A percentile compares a stretch with the other conserved stretches of the same genome.
Conservation (phyloP, 2,329 filamentous ascomycete species). For the Aspergillus sp. region DNA sequence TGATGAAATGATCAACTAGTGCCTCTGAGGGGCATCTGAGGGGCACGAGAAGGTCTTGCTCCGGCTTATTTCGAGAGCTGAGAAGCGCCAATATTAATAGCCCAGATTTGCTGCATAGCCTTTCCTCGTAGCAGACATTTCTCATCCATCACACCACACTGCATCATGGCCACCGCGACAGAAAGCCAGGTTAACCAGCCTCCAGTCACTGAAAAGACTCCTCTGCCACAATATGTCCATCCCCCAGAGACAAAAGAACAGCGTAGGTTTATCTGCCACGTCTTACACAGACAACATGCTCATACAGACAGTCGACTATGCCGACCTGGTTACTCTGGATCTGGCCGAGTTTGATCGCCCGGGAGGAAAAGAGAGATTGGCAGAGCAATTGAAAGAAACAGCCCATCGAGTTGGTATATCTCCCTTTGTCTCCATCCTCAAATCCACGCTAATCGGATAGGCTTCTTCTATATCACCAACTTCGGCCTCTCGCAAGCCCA, state of each 20-base stretch:
- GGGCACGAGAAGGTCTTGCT: too few relatives aligned
- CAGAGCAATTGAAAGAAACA: conserved; percentile 50
- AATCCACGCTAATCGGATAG: conserved; percentile 11
- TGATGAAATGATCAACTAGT: too few relatives aligned
- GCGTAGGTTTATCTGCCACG: conserved; percentile 1
- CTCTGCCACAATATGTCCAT: conserved; percentile 7
- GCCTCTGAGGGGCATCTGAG: too few relatives aligned
- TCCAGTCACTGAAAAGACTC: background rate
- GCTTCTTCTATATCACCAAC: conserved; percentile 61
- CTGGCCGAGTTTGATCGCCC: conserved; percentile 50
- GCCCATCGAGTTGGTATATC: conserved; percentile 37
- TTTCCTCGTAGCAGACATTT: too few relatives aligned
- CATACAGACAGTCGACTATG: conserved; percentile 17
- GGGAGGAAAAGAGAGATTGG: conserved; percentile 50
- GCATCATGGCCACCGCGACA: conserved; percentile 1
- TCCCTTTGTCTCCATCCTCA: background rate
- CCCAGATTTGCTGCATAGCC: too few relatives aligned
- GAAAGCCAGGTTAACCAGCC: background rate
- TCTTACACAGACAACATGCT: background rate
- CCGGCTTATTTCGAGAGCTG: too few relatives aligned
- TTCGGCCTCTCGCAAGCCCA: conserved; percentile 54
- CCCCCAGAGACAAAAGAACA: conserved; percentile 6
- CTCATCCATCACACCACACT: too few relatives aligned
- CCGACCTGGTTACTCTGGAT: conserved; percentile 51
- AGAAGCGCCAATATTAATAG: too few relatives aligned